A percentile compares a stretch with the other conserved stretches of the same genome.
These are phyloP conservation scores for Dactylorhiza incarnata DNA, from an alignment of 106 monocot species.

Conservation along the genomic window DNA sequence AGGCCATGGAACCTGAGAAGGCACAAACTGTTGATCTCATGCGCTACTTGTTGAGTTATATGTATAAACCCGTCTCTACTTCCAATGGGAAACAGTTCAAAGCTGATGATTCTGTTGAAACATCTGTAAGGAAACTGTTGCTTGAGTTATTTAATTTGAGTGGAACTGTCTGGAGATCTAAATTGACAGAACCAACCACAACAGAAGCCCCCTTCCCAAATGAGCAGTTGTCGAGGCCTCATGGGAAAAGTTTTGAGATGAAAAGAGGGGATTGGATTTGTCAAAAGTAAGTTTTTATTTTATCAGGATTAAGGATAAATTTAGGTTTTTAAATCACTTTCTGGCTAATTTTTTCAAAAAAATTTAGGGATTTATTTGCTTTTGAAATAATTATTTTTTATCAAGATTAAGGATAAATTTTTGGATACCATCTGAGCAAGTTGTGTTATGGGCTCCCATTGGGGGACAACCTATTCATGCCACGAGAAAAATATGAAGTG, in stretches of 20 bases:
- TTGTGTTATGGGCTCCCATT: no score
- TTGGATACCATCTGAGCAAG: no score
- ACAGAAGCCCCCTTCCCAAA: constrained; percentile 10
- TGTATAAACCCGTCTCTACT: constrained; percentile 15
- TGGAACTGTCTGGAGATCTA: constrained; percentile 11
- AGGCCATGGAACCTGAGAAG: constrained; percentile 42
- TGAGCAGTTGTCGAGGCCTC: constrained; percentile 38
- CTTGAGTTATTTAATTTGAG: constrained; percentile 48
- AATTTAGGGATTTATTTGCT: not conserved
- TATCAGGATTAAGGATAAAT: not conserved
- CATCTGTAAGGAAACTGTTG: constrained; percentile 49
- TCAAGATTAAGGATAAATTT: no score
- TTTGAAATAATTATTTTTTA: no score
- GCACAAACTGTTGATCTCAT: constrained; percentile 78
- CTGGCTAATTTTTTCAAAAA: not conserved
- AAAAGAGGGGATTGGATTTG: constrained; percentile 94
- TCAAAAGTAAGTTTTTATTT: constrained; percentile 56
- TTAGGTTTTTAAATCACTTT: no score
- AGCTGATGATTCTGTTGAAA: constrained; percentile 37
- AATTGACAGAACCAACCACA: constrained; percentile 20
- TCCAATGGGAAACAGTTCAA: constrained; percentile 7
- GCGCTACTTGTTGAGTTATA: constrained; percentile 76
- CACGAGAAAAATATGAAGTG: no score
- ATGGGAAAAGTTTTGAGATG: constrained; percentile 61
- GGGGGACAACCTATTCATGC: no score